Evolutionary conservation across 352 stramenopile genomes (phyloP), one percentile per base, ranked within the genome.

Genomic region (Aphanomyces euteiches): DNA sequence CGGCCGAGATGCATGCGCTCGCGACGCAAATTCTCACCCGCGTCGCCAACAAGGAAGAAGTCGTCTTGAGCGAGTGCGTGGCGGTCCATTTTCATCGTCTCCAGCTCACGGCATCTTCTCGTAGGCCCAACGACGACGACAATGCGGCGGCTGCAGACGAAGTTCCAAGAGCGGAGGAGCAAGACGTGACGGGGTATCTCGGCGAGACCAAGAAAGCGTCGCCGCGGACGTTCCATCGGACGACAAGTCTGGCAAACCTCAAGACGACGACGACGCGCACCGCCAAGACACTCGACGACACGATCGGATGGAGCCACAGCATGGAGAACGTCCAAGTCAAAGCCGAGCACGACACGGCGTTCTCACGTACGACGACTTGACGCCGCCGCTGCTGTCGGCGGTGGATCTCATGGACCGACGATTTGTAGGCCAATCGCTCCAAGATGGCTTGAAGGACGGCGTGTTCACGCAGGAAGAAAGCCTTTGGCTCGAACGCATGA

Each of bases 381-480:
- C 12, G n/a, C 10, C 19, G 43, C 54, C 28, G 7, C 17, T 57
- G 10, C 36, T 57, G 48, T 36, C 17, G 13, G 17, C 17, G 13
- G 17, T n/a, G 43, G 10, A 50, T 21, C 10, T 41, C 7, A 38
- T 40, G 8, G 38, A 13, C 5, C 8, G 34, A 19, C 4, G n/a
- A n/a, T n/a, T 17, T 13, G 21, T 21, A 70, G 64, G 64, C 7
- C 45, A 34, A n/a, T 70, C 64, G 37, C 36, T 70, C 37, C 17
- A 45, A 21, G 37, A 41, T 7, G 64, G 64, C 15, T 19, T 70
- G 38, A 60, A 70, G 39, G 28, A 41, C 15, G 61, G 47, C 54
- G 21, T 50, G 37, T 70, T 70, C n/a, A 70, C 47, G 12, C 64
- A 70, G 19, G 54, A 64, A 12, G 64, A 70, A 61, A 39, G 43